A percentile compares a stretch with the other conserved stretches of the same genome.
Evolutionary conservation across 2,329 filamentous ascomycete species (phyloP).

Genomic region (Domatiomyces catenatus): DNA sequence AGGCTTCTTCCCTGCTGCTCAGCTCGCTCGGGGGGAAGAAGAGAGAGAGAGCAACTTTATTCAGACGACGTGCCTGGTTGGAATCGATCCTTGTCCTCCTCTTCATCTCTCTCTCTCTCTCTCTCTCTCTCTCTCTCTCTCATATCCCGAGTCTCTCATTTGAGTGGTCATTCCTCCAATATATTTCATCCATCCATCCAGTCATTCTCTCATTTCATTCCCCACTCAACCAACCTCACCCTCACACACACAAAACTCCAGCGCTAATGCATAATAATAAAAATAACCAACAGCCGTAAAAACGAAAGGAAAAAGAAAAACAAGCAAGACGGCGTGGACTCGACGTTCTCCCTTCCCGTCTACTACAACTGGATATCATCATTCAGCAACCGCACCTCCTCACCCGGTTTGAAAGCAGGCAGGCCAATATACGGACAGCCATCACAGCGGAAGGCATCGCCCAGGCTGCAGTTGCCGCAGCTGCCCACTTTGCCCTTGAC

Average conservation of each 20-base stretch:
- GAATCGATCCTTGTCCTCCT: too few relatives aligned
- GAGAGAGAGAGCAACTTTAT: too few relatives aligned
- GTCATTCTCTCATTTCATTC: not conserved
- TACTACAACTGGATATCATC: slow-evolving; percentile 58
- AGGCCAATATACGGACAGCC: slow-evolving; percentile 76
- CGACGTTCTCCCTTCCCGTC: not conserved
- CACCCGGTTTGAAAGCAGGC: slow-evolving; percentile 90
- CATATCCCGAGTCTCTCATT: too few relatives aligned
- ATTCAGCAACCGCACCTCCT: slow-evolving; percentile 79
- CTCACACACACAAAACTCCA: not conserved
- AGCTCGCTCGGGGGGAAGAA: too few relatives aligned
- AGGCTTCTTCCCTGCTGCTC: too few relatives aligned
- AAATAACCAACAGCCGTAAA: not conserved
- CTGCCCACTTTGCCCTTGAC: slow-evolving; percentile 93
- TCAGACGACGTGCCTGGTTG: too few relatives aligned
- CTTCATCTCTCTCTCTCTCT: too few relatives aligned
- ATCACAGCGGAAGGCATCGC: slow-evolving; percentile 35
- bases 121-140: too few relatives aligned
- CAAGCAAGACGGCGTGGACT: too few relatives aligned
- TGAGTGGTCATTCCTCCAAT: too few relatives aligned
- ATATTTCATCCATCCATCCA: too few relatives aligned
- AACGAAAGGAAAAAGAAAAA: not conserved
- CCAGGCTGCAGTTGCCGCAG: slow-evolving; percentile 84
- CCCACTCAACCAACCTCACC: not conserved
- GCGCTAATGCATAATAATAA: not conserved